phyloP scores from a whole-genome alignment of 1,284 basidiomycete genomes.

The Kalmanozyma brasiliensis region DNA sequence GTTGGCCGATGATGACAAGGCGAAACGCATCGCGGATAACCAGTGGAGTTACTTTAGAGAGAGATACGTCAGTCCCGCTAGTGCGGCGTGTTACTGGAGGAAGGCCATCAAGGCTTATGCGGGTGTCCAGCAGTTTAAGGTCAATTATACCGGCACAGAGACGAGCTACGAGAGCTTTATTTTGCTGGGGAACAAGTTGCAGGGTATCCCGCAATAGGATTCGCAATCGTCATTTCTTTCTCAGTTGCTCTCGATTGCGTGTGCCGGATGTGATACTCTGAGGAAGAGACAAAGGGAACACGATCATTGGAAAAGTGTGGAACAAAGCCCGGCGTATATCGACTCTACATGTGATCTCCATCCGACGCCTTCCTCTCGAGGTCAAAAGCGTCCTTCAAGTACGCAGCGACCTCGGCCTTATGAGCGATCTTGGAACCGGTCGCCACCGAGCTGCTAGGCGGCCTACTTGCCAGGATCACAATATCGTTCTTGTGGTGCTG shows the following conservation, averaged over 20 bases:
- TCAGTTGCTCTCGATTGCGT: no score
- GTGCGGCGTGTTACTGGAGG: slow-evolving; percentile 60
- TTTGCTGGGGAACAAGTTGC: slow-evolving; percentile 43
- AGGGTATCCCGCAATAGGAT: slow-evolving; percentile 30
- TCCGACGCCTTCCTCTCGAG: slow-evolving; percentile 48
- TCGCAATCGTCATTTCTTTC: no score
- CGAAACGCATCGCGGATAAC: slow-evolving; percentile 59
- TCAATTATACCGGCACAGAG: slow-evolving; percentile 54
- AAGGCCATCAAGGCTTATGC: slow-evolving; percentile 50
- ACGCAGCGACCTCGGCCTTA: slow-evolving; percentile 62
- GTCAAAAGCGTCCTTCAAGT: slow-evolving; percentile 61
- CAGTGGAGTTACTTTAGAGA: slow-evolving; percentile 60
- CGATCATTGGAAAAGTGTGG: not conserved
- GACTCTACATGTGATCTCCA: slow-evolving; percentile 11
- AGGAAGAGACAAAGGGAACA: not conserved
- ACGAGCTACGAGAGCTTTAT: slow-evolving; percentile 60
- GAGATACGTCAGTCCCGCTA: slow-evolving; percentile 53
- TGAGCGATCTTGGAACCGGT: slow-evolving; percentile 83
- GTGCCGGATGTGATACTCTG: no score
- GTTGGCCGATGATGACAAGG: slow-evolving; percentile 46
- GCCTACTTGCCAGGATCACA: slow-evolving; percentile 62
- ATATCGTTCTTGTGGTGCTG: slow-evolving; percentile 83
- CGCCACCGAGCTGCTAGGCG: slow-evolving; percentile 73
- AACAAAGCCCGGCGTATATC: not conserved
- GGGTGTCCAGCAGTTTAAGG: slow-evolving; percentile 41